Evolutionary conservation across 441 rosid species (phyloP).

Genomic region (Mallotus japonicus): DNA sequence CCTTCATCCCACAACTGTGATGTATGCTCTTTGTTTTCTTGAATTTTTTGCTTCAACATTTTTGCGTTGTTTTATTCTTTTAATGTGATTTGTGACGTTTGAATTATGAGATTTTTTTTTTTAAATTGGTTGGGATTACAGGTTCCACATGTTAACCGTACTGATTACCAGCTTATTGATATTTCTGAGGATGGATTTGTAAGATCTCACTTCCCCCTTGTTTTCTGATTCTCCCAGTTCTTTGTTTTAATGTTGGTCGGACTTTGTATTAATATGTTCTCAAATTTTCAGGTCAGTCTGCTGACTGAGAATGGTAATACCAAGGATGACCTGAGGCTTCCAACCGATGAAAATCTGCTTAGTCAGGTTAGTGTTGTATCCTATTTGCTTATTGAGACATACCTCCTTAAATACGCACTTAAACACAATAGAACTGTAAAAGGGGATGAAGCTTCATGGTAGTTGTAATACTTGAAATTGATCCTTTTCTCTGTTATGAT

Average conservation of each 20-base stretch:
- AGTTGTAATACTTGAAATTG: too few relatives aligned
- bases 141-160: constrained; percentile 94
- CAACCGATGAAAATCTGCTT: constrained; percentile 77
- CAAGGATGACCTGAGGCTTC: constrained; percentile 94
- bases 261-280: not conserved
- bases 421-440: too few relatives aligned
- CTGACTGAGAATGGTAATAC: constrained; percentile 82
- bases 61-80: not conserved
- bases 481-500: too few relatives aligned
- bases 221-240: not conserved
- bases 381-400: not conserved
- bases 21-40: constrained; percentile 34
- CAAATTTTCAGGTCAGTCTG: constrained; percentile 64
- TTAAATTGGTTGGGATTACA: constrained; percentile 18
- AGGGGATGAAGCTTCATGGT: too few relatives aligned
- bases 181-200: constrained; percentile 98
- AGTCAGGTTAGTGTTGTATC: constrained; percentile 40
- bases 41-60: not conserved
- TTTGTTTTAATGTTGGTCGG: not conserved
- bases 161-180: constrained; percentile 89
- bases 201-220: not conserved
- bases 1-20: constrained; percentile 98
- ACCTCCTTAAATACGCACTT: too few relatives aligned
- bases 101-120: not conserved
- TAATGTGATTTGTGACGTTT: not conserved